Conservation (phyloP, 1,284 basidiomycete genomes). For the Phylloporus sp. region DNA sequence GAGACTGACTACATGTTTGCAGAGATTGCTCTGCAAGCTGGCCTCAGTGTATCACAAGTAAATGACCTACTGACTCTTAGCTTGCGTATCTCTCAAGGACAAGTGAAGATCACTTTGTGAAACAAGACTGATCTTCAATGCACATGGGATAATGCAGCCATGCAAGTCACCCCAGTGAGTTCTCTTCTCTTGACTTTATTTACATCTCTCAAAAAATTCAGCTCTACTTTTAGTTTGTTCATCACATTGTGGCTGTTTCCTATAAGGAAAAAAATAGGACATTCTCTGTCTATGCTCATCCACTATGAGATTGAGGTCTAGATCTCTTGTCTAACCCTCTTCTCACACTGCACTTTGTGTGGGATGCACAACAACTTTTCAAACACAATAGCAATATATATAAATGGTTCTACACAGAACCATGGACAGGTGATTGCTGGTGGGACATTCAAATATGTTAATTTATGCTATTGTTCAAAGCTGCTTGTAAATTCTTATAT, state of each 20-base stretch:
- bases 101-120: no score
- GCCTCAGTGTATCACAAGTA: no score
- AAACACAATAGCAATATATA: background rate
- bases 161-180: no score
- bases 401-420: background rate
- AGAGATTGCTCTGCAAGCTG: no score
- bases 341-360: constrained; percentile 23
- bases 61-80: no score
- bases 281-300: background rate
- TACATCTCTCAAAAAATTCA: no score
- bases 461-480: background rate
- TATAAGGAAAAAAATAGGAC: background rate
- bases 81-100: no score
- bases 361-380: background rate
- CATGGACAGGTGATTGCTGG: background rate
- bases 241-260: background rate
- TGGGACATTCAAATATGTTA: background rate
- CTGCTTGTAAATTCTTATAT: background rate
- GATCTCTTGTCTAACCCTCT: constrained; percentile 31
- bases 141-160: no score
- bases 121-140: no score
- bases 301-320: constrained; percentile 38
- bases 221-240: no score
- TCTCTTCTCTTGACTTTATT: no score
- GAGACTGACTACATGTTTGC: no score